Base-by-base conservation (phyloP, 257 asterid species). In the Mitragyna speciosa region DNA sequence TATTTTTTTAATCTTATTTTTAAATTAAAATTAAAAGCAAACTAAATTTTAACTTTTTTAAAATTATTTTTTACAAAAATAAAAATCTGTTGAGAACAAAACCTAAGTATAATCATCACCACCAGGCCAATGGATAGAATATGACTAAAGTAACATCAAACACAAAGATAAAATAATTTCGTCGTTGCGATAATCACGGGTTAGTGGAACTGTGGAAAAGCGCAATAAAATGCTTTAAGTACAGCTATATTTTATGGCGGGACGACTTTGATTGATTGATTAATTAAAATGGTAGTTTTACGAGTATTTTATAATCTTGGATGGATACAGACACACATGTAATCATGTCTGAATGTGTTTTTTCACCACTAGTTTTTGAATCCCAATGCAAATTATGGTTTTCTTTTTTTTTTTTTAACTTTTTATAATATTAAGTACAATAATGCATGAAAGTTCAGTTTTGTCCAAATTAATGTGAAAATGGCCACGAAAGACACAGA, bases 181-280 rank as follows among this genome's bases (percentile, higher is more conserved):
- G 52, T 70, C 24, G 61, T 7, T 59, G 78, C 84, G 74, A 70
- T 48, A 76, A 81, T 81, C 84, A 76, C 84, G 84, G 84, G 30
- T 28, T n/a, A 66, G 20, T 79, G 67, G 75, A 48, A 16, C 64
- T 6, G 19, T 52, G 24, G 41, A 22, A 58, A 30, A 30, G n/a
- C 49, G 14, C 20, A 17, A 5, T 9, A 12, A 56, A 79, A 41
- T 16, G 39, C 6, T 22, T 14, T 2, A 43, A 30, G 22, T 15
- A 1, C 6, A 3, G 1, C 28, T 51, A 8, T 54, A 7, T n/a
- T n/a, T 41, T 39, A 66, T 65, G 75, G 69, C 56, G 56, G 43
- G 52, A 77, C 67, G 51, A 12, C 52, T 75, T 75, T 54, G 16
- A 43, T 64, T 45, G 16, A 24, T 52, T 69, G n/a, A 33, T 51